Base-by-base conservation (phyloP, 306 rosid genomes). In the Dalbergia cochinchinensis region DNA sequence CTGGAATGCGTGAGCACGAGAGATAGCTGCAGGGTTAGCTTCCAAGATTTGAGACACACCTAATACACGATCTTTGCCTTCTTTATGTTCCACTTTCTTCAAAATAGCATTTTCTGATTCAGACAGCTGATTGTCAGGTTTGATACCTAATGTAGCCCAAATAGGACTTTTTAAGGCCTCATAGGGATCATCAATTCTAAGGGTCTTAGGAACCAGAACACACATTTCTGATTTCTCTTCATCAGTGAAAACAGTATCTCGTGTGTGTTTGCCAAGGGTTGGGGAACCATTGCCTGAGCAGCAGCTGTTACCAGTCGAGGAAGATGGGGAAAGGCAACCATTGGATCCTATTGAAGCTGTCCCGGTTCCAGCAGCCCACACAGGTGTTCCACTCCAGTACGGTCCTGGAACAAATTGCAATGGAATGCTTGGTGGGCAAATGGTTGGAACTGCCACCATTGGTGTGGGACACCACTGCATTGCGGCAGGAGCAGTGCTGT, bases 221-320 rank as follows among this genome's bases (percentile, higher is more conserved):
- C 83, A 53, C 35, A 57, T 85, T 22, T 89, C 87, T 51, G 83
- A 41, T 61, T 72, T 85, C 37, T 87, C 87, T 50, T 68, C 83
- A 15, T 88, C 88, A 3, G 50, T 58, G 26, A 59, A 44, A 70
- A 60, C 74, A 19, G 55, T 42, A 33, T 87, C 92, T 47, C 91
- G 80, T 0, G 76, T 78, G 80, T 90, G 94, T 80, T 91, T 89
- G 13, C 93, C 96, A 6, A 88, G 79, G 3, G 76, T 82, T 6
- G 88, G 84, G 2, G 87, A 78, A 7, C 79, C 81, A 71, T 76
- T 87, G 8, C 85, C 76, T 0, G 86, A 75, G 80, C 81, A 84
- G 81, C 76, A 77, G 58, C 84, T 81, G 13, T 86, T 83, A 74
- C 81, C 77, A 8, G 87, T 63, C 8, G 90, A 64, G 34, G 97